Evolutionary conservation across 352 stramenopile species (phyloP), one percentile per base, ranked within the genome.

Genomic region (Pilasporangium apinafurcum): DNA sequence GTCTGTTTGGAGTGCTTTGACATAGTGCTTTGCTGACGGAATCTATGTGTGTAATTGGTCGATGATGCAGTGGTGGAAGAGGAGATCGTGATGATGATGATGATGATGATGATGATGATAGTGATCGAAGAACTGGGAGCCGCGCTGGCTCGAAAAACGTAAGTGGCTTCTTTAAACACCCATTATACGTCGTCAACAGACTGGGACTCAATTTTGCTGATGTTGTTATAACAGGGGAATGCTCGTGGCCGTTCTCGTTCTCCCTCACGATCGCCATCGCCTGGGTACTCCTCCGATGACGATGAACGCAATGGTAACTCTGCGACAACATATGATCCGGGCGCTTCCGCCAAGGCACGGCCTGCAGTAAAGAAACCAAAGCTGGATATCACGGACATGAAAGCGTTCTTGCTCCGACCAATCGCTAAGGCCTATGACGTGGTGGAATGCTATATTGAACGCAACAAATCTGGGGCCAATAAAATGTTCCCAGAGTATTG

Each of bases 371-470:
- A 83, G 34, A 89, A 89, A 55, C 70, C 74, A 8, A 89, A 88
- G 59, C 67, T 92, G 17, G 77, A 92, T 41, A 87, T 92, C 41
- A 65, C 69, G 17, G 77, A 92, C 51, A 92, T 92, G 74, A 78
- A 73, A 3, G 58, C 68, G 12, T 92, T 92, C 46, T 53, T 88
- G 16, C 48, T 88, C 63, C 67, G 77, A 8, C 92, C 93, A 0
- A 68, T 92, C 31, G 86, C 92, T 5, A 92, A 91, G 46, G 66
- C 66, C 2, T 86, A 87, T 48, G 93, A 96, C 26, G 83, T 95
- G 26, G 65, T 98, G 28, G 86, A 98, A 62, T 98, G 93, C 65
- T 97, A 94, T 71, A 97, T 98, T 34, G 81, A 95, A 48, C 70
- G 93, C 51, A 97, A 96, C 68, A 88, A 86, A 46, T 82, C 71